Conservation (phyloP, 2,329 filamentous ascomycete genomes). For the Monilinia aucupariae region DNA sequence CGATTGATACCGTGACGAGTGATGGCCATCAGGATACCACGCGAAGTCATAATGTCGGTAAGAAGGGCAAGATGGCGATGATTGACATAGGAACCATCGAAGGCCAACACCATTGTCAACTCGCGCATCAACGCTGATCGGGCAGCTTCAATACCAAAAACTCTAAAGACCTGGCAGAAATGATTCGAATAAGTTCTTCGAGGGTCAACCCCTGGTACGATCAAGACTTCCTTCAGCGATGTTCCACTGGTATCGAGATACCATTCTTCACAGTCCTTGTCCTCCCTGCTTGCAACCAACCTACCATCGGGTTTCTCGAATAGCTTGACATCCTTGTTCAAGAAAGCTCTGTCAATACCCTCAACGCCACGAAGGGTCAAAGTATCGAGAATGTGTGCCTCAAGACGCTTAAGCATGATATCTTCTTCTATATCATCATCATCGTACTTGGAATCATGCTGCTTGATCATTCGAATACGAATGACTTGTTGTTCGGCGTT, state of each 20-base stretch:
- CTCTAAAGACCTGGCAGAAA: conserved; percentile 87
- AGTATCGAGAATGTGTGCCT: conserved; percentile 85
- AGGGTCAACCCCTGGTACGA: conserved; percentile 82
- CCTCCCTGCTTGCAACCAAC: conserved; percentile 66
- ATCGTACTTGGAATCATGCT: conserved; percentile 68
- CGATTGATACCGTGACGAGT: conserved; percentile 98
- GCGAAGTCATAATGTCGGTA: conserved; percentile 96
- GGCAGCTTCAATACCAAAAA: conserved; percentile 94
- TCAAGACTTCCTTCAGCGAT: conserved; percentile 74
- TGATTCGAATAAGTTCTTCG: conserved; percentile 89
- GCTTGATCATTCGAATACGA: conserved; percentile 74
- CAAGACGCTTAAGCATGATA: conserved; percentile 84
- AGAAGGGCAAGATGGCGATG: conserved; percentile 93
- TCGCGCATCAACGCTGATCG: conserved; percentile 82
- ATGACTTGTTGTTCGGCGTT: conserved; percentile 95
- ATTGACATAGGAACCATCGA: conserved; percentile 99
- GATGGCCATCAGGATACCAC: conserved; percentile 89
- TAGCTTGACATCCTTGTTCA: conserved; percentile 73
- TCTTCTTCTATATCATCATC: conserved; percentile 76
- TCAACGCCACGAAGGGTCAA: conserved; percentile 85
- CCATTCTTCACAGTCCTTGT: conserved; percentile 80
- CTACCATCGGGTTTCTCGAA: conserved; percentile 64
- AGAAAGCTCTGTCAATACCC: conserved; percentile 85
- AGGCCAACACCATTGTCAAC: conserved; percentile 86
- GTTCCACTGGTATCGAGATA: conserved; percentile 94